Evolutionary conservation across 176 grass and related monocot genomes (phyloP).

Genomic region (Aegilops sharonensis): DNA sequence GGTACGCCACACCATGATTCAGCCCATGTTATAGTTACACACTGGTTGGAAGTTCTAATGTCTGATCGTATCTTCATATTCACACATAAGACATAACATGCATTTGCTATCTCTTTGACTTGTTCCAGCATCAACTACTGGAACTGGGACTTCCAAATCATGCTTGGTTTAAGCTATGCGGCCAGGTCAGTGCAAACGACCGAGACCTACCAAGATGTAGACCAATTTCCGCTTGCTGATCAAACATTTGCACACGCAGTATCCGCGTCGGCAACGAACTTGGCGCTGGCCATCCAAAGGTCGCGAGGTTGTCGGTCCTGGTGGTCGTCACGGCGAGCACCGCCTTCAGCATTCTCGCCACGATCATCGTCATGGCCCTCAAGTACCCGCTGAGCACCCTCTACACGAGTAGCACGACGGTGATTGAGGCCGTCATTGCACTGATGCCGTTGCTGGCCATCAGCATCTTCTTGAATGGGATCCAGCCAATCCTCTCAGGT

Average conservation of each 20-base stretch:
- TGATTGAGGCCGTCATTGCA: constrained; percentile 49
- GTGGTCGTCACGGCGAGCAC: constrained; percentile 54
- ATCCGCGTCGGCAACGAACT: constrained; percentile 80
- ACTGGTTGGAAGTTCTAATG: background rate
- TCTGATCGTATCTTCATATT: constrained; percentile 9
- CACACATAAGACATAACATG: background rate
- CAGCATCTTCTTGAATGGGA: constrained; percentile 85
- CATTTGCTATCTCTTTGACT: background rate
- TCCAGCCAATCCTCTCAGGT: constrained; percentile 92
- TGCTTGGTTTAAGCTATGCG: constrained; percentile 76
- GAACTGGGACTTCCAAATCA: constrained; percentile 90
- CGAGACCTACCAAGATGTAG: no score
- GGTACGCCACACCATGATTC: constrained; percentile 28
- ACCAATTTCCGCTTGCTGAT: background rate
- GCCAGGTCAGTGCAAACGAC: constrained; percentile 46
- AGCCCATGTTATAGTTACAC: background rate
- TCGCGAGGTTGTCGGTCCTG: constrained; percentile 59
- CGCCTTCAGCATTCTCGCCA: constrained; percentile 61
- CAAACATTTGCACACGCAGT: constrained; percentile 19
- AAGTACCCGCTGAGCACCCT: constrained; percentile 64
- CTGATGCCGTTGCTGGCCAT: constrained; percentile 65
- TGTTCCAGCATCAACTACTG: constrained; percentile 74
- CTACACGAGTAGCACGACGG: constrained; percentile 55
- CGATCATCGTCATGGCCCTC: constrained; percentile 48
- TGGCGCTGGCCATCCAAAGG: constrained; percentile 65